A percentile compares a stretch with the other conserved stretches of the same genome.
These are phyloP conservation scores for Garcileccinum viscosum DNA, from an alignment of 1,284 basidiomycete genomes.

Conservation along the genomic window DNA sequence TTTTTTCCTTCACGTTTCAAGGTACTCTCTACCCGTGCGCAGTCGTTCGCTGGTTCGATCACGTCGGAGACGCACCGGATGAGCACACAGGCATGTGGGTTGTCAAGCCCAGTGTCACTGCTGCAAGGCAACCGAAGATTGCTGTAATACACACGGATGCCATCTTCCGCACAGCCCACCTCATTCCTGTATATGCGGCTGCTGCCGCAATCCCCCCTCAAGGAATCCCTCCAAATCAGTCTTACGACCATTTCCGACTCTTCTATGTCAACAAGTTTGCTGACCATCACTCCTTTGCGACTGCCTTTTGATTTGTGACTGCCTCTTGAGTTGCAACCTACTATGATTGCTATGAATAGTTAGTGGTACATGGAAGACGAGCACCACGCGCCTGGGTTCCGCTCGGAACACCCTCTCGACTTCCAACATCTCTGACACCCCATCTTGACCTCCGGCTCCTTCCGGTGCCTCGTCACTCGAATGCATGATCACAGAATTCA, in stretches of 20 bases:
- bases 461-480: too few relatives aligned
- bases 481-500: conserved; percentile 62
- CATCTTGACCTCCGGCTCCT: too few relatives aligned
- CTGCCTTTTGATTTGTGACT: background rate
- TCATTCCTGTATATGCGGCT: background rate
- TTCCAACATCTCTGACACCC: too few relatives aligned
- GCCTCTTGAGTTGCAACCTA: background rate
- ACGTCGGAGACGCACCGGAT: background rate
- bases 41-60: background rate
- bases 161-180: background rate
- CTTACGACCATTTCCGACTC: background rate
- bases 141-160: background rate
- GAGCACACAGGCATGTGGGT: background rate
- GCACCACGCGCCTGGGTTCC: too few relatives aligned
- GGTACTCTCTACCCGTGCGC: background rate
- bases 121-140: background rate
- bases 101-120: background rate
- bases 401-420: too few relatives aligned
- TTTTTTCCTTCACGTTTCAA: background rate
- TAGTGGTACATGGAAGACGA: too few relatives aligned
- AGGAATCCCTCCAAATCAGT: background rate
- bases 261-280: background rate
- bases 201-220: background rate
- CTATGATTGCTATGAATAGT: background rate
- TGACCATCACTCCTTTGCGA: background rate